These are phyloP conservation scores for Fusarium sp. DNA, from an alignment of 2,329 filamentous ascomycete genomes.

Conservation along the genomic window DNA sequence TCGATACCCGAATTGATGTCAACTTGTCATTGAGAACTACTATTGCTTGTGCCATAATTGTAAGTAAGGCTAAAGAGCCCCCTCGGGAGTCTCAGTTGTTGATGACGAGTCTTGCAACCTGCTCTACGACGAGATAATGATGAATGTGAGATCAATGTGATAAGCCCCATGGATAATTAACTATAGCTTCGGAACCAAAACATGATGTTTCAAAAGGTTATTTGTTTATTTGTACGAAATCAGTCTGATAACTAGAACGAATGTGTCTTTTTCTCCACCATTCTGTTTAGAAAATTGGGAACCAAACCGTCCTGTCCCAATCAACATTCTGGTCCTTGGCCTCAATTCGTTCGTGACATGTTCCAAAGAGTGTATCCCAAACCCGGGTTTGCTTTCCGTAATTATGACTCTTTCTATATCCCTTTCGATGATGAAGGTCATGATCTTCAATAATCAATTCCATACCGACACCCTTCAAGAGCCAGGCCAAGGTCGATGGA, in stretches of 20 bases:
- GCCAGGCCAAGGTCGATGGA: slow-evolving; percentile 16
- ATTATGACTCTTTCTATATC: slow-evolving; percentile 30
- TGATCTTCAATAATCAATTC: slow-evolving; percentile 29
- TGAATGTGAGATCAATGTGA: background rate
- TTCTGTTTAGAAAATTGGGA: background rate
- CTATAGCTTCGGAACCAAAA: too few relatives aligned
- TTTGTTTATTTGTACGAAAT: background rate
- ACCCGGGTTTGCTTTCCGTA: slow-evolving; percentile 27
- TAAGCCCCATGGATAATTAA: background rate
- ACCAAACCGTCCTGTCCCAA: slow-evolving; percentile 3
- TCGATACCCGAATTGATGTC: background rate
- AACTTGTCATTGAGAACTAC: background rate
- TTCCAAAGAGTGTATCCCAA: slow-evolving; percentile 26
- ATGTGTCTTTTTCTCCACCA: fast-evolving
- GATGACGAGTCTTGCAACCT: background rate
- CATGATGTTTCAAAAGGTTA: fast-evolving
- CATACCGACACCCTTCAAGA: background rate
- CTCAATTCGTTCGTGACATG: slow-evolving; percentile 22
- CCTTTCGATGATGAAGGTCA: slow-evolving; percentile 27
- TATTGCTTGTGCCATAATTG: fast-evolving
- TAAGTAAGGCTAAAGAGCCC: background rate
- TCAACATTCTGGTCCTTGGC: slow-evolving; percentile 6
- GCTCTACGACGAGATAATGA: background rate
- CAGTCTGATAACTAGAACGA: background rate
- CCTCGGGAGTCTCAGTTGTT: background rate